phyloP scores from a whole-genome alignment of 371 early-diverging fungal genomes.

The Syncephalastrum monosporum region DNA sequence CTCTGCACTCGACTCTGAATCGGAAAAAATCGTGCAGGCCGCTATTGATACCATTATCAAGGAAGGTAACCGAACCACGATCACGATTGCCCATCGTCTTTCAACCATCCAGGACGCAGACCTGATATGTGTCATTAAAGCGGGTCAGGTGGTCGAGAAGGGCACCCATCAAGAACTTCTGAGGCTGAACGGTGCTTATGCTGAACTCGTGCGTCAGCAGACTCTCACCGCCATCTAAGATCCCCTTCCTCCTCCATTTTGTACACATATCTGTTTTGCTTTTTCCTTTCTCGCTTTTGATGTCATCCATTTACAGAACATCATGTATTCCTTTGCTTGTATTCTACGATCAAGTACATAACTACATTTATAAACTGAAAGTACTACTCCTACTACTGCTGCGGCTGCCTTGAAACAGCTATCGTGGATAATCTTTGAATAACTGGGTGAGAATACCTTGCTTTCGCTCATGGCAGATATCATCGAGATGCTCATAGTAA shows the following conservation, averaged over 20 bases:
- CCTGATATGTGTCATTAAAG: constrained; percentile 70
- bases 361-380: too few relatives aligned
- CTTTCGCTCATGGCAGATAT: constrained; percentile 19
- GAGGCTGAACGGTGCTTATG: constrained; percentile 35
- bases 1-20: constrained; percentile 84
- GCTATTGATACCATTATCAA: constrained; percentile 74
- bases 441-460: constrained; percentile 4
- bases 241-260: too few relatives aligned
- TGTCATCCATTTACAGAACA: too few relatives aligned
- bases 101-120: constrained; percentile 77
- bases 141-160: constrained; percentile 77
- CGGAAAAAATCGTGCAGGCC: constrained; percentile 86
- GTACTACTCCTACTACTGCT: too few relatives aligned
- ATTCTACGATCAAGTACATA: too few relatives aligned
- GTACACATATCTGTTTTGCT: too few relatives aligned
- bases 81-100: constrained; percentile 72
- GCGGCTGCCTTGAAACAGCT: too few relatives aligned
- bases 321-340: too few relatives aligned
- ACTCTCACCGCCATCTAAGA: constrained; percentile 36
- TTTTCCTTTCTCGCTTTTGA: too few relatives aligned
- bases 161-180: constrained; percentile 82
- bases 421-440: too few relatives aligned
- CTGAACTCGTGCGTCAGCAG: constrained; percentile 41
- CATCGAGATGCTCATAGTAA: constrained; percentile 20
- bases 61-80: constrained; percentile 60